Conservation (phyloP, 2,329 filamentous ascomycete species). For the Calonectria pseudoreteaudii region DNA sequence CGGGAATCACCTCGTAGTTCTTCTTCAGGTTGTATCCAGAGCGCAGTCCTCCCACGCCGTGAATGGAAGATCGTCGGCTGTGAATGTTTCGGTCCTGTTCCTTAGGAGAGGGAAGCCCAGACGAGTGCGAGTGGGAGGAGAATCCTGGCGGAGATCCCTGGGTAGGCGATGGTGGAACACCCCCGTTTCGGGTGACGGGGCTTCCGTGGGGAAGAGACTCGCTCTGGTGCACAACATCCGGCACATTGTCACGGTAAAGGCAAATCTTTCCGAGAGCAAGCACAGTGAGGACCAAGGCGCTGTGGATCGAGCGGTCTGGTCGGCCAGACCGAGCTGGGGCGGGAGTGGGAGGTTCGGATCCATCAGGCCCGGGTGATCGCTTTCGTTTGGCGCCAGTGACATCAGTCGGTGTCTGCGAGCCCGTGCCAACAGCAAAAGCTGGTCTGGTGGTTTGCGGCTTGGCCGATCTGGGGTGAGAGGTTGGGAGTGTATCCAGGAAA, state of each 20-base stretch:
- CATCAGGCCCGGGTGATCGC: conserved; percentile 59
- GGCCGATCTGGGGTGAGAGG: conserved; percentile 39
- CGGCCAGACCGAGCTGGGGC: conserved; percentile 55
- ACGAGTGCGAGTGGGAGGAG: conserved; percentile 60
- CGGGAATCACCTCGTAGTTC: conserved; percentile 89
- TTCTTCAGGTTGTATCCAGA: conserved; percentile 50
- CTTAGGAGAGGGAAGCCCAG: conserved; percentile 64
- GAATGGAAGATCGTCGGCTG: conserved; percentile 65
- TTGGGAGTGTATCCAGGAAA: conserved; percentile 63
- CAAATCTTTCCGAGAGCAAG: conserved; percentile 91
- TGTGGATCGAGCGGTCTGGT: conserved; percentile 77
- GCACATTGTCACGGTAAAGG: conserved; percentile 63
- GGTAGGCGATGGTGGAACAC: conserved; percentile 62
- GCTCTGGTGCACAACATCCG: conserved; percentile 63
- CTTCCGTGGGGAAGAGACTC: conserved; percentile 50
- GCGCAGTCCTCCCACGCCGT: conserved; percentile 50
- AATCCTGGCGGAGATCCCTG: conserved; percentile 66
- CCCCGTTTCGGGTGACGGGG: conserved; percentile 58
- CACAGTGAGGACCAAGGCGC: conserved; percentile 84
- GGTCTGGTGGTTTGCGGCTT: conserved; percentile 47
- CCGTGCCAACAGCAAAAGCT: conserved; percentile 47
- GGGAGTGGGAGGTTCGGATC: conserved; percentile 48
- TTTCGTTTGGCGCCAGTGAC: conserved; percentile 64
- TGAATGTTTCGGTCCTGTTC: conserved; percentile 59
- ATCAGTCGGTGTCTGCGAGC: conserved; percentile 42